phyloP scores from a whole-genome alignment of 306 rosid species.

The Vigna unguiculata region DNA sequence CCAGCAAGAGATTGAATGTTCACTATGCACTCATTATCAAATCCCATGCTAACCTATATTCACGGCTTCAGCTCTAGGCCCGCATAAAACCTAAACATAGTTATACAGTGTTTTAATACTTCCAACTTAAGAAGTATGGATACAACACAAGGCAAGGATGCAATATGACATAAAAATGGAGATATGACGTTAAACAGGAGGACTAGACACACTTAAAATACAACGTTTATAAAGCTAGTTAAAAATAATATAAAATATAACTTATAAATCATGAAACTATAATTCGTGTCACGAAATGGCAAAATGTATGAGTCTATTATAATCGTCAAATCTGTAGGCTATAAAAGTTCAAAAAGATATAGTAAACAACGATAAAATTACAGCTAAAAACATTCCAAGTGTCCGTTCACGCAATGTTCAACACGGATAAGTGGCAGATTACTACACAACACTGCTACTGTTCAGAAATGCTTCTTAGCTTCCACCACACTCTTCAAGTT shows the following conservation, averaged over 20 bases:
- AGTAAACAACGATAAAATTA: not conserved
- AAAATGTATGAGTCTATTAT: not conserved
- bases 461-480: too few relatives aligned
- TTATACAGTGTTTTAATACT: not conserved
- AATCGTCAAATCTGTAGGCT: not conserved
- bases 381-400: not conserved
- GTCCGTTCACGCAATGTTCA: not conserved
- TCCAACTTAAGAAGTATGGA: not conserved
- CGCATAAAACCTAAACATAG: slow-evolving; percentile 52
- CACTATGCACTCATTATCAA: slow-evolving; percentile 95
- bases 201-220: not conserved
- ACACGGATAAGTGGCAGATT: not conserved
- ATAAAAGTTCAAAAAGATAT: not conserved
- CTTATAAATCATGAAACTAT: not conserved
- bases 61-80: slow-evolving; percentile 54
- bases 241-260: not conserved
- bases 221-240: too few relatives aligned
- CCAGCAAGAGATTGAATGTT: slow-evolving; percentile 97
- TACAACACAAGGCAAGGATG: not conserved
- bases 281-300: not conserved
- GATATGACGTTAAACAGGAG: not conserved
- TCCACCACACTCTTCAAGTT: not conserved
- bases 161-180: not conserved
- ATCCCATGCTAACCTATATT: slow-evolving; percentile 69
- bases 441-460: not conserved